These are phyloP conservation scores for Venturia carpophila DNA, from an alignment of 2,329 filamentous ascomycete species.

Conservation along the genomic window DNA sequence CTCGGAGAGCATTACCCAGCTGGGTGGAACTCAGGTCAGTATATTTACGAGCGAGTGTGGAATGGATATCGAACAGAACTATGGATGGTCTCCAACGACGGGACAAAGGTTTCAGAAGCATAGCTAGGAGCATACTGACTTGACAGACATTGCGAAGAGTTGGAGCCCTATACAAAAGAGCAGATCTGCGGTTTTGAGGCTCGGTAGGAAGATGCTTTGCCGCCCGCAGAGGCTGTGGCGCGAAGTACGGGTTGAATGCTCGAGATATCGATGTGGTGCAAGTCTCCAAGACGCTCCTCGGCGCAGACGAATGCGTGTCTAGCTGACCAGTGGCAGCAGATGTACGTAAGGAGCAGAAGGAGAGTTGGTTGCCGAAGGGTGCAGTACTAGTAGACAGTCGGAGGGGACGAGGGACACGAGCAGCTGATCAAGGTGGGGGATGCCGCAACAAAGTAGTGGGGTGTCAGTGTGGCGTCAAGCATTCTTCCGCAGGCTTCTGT, in stretches of 20 bases:
- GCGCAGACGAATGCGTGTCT: neutral
- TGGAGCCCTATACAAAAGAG: neutral
- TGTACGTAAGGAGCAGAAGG: neutral
- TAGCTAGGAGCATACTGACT: neutral
- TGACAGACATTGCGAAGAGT: neutral
- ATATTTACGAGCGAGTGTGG: neutral
- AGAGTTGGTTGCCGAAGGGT: too few relatives aligned
- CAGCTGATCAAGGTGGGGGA: neutral
- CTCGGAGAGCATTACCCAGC: conserved; percentile 89
- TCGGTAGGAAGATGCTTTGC: neutral
- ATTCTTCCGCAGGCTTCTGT: too few relatives aligned
- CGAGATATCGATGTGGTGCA: neutral
- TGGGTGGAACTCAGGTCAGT: conserved; percentile 27
- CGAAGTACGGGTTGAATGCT: neutral
- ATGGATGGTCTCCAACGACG: neutral
- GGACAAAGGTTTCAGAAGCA: neutral
- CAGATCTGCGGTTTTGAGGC: neutral
- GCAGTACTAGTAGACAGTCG: too few relatives aligned
- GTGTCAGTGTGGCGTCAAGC: too few relatives aligned
- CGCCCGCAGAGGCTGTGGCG: neutral
- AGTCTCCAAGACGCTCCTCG: neutral
- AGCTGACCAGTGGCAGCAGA: neutral
- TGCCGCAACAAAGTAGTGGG: neutral
- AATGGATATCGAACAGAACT: neutral
- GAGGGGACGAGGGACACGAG: neutral